A percentile compares a stretch with the other conserved stretches of the same genome.
phyloP scores from a whole-genome alignment of 2,329 filamentous ascomycete genomes.

The Grosmannia clavigera region DNA sequence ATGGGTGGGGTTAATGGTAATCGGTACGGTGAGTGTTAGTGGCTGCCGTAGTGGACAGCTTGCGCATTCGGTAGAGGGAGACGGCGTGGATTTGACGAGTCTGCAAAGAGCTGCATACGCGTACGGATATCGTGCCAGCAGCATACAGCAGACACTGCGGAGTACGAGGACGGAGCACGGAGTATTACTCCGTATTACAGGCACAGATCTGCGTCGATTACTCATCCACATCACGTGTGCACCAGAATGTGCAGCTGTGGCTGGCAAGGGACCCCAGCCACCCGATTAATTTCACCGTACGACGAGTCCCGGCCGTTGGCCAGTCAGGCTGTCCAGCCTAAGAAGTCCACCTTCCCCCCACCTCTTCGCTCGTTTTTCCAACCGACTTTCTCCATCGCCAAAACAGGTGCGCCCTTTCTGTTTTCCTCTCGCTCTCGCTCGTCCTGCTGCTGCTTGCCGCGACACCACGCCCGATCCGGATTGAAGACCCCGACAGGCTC shows the following conservation, averaged over 20 bases:
- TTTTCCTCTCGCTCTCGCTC: neutral
- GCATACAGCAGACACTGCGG: neutral
- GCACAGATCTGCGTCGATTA: no score
- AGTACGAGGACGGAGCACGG: neutral
- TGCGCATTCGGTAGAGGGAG: neutral
- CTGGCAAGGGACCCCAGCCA: conserved; percentile 11
- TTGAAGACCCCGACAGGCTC: no score
- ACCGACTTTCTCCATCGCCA: neutral
- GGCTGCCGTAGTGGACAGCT: neutral
- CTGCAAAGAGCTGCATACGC: no score
- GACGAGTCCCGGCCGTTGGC: neutral
- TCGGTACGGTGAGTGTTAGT: neutral
- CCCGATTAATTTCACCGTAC: conserved; percentile 13
- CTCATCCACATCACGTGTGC: neutral
- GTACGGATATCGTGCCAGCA: no score
- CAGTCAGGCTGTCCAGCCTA: neutral
- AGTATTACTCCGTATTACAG: no score
- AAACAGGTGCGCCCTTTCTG: neutral
- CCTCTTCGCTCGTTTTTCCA: neutral
- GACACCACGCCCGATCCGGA: no score
- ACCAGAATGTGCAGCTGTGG: neutral
- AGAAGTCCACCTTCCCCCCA: neutral
- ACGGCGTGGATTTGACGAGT: neutral
- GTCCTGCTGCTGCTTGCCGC: no score
- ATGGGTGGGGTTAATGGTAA: neutral